A percentile compares a stretch with the other conserved stretches of the same genome.
These are phyloP conservation scores for Verticillium isaacii DNA, from an alignment of 2,329 filamentous ascomycete genomes.

Conservation along the genomic window DNA sequence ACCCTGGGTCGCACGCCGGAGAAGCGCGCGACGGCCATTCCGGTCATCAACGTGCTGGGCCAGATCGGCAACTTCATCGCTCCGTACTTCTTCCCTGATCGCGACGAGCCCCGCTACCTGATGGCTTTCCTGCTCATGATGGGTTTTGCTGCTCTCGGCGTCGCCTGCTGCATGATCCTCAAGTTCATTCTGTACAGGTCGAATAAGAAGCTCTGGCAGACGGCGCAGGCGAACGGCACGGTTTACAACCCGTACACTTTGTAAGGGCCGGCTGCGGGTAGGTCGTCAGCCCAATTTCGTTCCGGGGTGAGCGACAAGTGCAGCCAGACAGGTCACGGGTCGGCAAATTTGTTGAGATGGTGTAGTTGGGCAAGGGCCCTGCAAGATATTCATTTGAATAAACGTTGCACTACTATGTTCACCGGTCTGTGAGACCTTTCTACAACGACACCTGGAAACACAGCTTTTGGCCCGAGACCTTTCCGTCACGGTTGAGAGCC, in stretches of 20 bases:
- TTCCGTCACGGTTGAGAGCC: background rate
- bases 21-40: conserved; percentile 38
- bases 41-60: conserved; percentile 29
- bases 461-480: background rate
- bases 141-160: conserved; percentile 24
- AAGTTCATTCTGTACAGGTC: conserved; percentile 25
- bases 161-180: conserved; percentile 29
- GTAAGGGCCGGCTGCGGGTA: background rate
- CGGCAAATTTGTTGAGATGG: background rate
- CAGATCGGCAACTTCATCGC: conserved; percentile 32
- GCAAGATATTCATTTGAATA: background rate
- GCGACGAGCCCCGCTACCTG: conserved; percentile 16
- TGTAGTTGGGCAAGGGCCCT: too few relatives aligned
- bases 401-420: too few relatives aligned
- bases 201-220: conserved; percentile 24
- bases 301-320: too few relatives aligned
- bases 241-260: conserved; percentile 14
- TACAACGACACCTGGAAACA: background rate
- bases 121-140: conserved; percentile 8
- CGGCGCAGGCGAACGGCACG: conserved; percentile 16
- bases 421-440: too few relatives aligned
- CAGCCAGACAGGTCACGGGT: too few relatives aligned
- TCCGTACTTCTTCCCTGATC: conserved; percentile 32
- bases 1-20: conserved; percentile 38
- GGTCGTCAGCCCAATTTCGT: too few relatives aligned